phyloP scores from a whole-genome alignment of 345 rosid species.

The Streptanthus diversifolius region DNA sequence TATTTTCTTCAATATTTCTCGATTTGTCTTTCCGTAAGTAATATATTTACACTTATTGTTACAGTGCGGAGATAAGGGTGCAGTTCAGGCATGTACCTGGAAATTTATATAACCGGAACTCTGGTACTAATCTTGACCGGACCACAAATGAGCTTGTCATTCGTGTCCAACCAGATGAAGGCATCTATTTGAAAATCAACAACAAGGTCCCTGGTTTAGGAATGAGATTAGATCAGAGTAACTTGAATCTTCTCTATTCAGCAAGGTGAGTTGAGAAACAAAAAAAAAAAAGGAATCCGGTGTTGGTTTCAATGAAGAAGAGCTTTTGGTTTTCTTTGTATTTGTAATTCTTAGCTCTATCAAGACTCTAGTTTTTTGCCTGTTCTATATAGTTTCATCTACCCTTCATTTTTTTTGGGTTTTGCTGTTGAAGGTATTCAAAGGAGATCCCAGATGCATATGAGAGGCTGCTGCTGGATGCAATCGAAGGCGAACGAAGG shows the following conservation, averaged over 20 bases:
- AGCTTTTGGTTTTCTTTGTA: no score
- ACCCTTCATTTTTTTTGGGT: not conserved
- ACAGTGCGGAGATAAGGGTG: conserved; percentile 94
- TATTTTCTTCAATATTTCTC: not conserved
- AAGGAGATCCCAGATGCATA: conserved; percentile 98
- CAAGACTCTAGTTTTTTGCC: not conserved
- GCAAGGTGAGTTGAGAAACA: conserved; percentile 41
- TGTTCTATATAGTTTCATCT: not conserved
- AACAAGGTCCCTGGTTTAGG: conserved; percentile 98
- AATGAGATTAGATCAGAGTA: conserved; percentile 87
- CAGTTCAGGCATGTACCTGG: conserved; percentile 97
- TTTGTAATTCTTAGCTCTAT: no score
- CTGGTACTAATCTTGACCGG: conserved; percentile 74
- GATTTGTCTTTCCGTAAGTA: not conserved
- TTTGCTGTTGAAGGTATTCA: conserved; percentile 50
- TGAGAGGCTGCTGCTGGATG: conserved; percentile 93
- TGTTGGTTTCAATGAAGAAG: no score
- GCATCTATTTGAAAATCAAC: conserved; percentile 90
- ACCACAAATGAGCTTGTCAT: conserved; percentile 98
- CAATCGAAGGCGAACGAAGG: conserved; percentile 93
- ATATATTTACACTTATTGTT: not conserved
- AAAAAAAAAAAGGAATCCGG: not conserved
- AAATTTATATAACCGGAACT: conserved; percentile 67
- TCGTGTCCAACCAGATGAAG: conserved; percentile 95
- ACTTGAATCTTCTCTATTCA: conserved; percentile 87